These are phyloP conservation scores for Tephrocybe sp. DNA, from an alignment of 768 basidiomycete genomes.

Conservation along the genomic window DNA sequence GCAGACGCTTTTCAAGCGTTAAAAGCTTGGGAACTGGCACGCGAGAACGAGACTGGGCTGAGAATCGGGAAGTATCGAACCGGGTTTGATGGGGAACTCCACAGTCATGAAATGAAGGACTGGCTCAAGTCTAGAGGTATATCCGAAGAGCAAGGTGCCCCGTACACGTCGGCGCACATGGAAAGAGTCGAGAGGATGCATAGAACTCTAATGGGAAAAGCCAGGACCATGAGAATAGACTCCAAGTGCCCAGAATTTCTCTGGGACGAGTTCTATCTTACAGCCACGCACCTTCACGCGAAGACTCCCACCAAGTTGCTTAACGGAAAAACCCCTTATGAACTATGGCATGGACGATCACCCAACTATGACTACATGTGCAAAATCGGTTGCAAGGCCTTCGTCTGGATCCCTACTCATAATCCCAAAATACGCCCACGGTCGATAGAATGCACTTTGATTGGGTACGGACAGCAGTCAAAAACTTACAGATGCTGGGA, in stretches of 20 bases:
- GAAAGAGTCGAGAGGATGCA: conserved; percentile 33
- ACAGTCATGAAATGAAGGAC: conserved; percentile 4
- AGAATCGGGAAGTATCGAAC: conserved; percentile 1
- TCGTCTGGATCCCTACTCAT: conserved; percentile 31
- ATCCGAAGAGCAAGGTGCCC: conserved; percentile 17
- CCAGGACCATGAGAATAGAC: conserved; percentile 24
- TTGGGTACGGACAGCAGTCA: conserved; percentile 33
- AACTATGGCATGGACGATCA: conserved; percentile 18
- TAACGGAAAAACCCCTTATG: conserved; percentile 19
- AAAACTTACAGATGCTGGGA: conserved; percentile 35
- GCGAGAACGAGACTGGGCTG: conserved; percentile 20
- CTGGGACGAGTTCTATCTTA: conserved; percentile 29
- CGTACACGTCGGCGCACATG: conserved; percentile 33
- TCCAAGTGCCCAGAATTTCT: conserved; percentile 19
- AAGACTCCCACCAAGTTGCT: conserved; percentile 5
- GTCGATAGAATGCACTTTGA: conserved; percentile 32
- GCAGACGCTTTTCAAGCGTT: conserved; percentile 22
- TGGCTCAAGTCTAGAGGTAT: conserved; percentile 18
- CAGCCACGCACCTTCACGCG: conserved; percentile 15
- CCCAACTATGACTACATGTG: conserved; percentile 29
- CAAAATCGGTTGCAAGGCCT: conserved; percentile 32
- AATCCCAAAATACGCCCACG: conserved; percentile 23
- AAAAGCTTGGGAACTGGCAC: conserved; percentile 25
- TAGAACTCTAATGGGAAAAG: conserved; percentile 26
- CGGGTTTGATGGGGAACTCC: conserved; percentile 26